Evolutionary conservation across 768 basidiomycete genomes (phyloP).

Genomic region (Trametes meyenii): DNA sequence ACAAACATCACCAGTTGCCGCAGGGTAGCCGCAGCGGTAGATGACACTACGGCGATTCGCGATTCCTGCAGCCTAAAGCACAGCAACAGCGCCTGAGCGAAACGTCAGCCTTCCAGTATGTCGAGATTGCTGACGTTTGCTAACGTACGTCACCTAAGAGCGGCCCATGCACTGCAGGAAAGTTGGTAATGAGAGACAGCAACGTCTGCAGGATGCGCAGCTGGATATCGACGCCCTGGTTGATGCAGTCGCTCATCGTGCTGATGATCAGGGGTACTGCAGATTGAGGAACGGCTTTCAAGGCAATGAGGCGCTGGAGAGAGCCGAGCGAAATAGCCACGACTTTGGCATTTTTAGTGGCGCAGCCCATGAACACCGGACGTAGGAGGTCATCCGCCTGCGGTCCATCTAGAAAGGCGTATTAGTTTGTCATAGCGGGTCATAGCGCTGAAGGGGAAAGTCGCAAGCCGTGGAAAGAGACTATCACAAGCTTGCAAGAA

Average conservation of each 20-base stretch:
- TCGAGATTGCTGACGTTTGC: background rate
- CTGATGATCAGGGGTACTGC: constrained; percentile 78
- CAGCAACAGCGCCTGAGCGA: constrained; percentile 76
- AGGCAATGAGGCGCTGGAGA: constrained; percentile 84
- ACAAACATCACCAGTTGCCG: constrained; percentile 98
- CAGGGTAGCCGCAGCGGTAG: constrained; percentile 94
- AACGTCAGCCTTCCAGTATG: background rate
- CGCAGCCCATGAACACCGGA: constrained; percentile 93
- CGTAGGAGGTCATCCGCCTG: constrained; percentile 80
- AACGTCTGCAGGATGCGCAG: constrained; percentile 91
- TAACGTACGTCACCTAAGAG: constrained; percentile 77
- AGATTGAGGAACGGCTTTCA: constrained; percentile 82
- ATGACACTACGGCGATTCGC: constrained; percentile 93
- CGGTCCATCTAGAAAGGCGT: constrained; percentile 56
- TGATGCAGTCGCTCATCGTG: constrained; percentile 86
- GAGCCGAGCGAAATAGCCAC: constrained; percentile 91
- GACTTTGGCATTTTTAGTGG: constrained; percentile 92
- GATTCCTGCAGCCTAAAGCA: constrained; percentile 97
- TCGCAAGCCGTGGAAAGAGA: no score
- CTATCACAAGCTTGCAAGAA: no score
- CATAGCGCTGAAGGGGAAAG: background rate
- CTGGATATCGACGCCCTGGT: constrained; percentile 96
- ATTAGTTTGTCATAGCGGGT: background rate
- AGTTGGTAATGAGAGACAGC: constrained; percentile 88
- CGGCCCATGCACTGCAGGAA: constrained; percentile 76